These are phyloP conservation scores for Amylocystis lapponica DNA, from an alignment of 768 basidiomycete species.

Conservation along the genomic window DNA sequence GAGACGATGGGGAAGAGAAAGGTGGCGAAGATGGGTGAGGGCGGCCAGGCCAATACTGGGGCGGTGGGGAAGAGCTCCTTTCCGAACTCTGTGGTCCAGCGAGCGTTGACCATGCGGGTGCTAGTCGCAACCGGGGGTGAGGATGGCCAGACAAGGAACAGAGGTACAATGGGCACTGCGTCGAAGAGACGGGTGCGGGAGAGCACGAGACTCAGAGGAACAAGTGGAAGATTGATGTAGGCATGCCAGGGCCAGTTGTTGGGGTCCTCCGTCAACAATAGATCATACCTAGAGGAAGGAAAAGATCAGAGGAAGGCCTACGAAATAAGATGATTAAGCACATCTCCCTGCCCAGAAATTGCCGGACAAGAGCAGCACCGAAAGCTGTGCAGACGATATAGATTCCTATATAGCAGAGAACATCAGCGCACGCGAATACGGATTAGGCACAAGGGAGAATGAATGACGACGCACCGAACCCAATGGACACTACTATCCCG, in stretches of 20 bases:
- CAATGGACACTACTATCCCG: constrained; percentile 47
- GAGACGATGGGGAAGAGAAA: constrained; percentile 24
- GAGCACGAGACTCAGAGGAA: constrained; percentile 62
- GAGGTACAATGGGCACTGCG: constrained; percentile 23
- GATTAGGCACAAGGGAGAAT: not conserved
- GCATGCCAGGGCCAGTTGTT: constrained; percentile 73
- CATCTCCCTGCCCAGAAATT: constrained; percentile 65
- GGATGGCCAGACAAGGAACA: constrained; percentile 28
- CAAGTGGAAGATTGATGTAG: constrained; percentile 66
- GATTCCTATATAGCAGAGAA: constrained; percentile 31
- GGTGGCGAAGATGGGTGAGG: constrained; percentile 25
- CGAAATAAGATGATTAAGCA: no score
- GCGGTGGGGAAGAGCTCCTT: constrained; percentile 1
- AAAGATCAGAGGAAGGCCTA: constrained; percentile 13
- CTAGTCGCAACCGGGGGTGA: constrained; percentile 14
- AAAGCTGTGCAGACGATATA: constrained; percentile 55
- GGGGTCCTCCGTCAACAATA: constrained; percentile 63
- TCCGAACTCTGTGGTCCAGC: not conserved
- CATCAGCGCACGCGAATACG: constrained; percentile 8
- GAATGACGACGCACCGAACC: constrained; percentile 45
- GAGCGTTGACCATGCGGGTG: not conserved
- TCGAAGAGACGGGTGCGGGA: constrained; percentile 37
- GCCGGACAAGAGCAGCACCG: constrained; percentile 64
- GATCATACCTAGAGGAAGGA: constrained; percentile 52
- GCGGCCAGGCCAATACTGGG: constrained; percentile 27